These are phyloP conservation scores for Fusarium citri DNA, from an alignment of 2,329 filamentous ascomycete species.

Conservation along the genomic window DNA sequence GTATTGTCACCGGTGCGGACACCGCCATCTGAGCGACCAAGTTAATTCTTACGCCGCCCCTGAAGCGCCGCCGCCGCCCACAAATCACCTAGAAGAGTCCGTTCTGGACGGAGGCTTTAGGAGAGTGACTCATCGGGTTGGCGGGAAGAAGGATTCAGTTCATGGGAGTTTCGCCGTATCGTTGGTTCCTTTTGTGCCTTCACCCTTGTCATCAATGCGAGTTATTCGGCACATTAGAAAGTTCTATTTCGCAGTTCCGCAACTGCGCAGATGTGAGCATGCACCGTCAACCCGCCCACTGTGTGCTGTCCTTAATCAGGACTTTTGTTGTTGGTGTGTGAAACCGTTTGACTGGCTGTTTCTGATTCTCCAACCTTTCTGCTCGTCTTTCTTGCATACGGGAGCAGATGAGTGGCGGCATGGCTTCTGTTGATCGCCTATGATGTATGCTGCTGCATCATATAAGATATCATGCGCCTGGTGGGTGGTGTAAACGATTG, in stretches of 20 bases:
- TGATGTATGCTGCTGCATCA: constrained; percentile 31
- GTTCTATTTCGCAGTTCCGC: constrained; percentile 28
- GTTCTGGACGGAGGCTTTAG: constrained; percentile 20
- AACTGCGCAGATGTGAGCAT: constrained; percentile 13
- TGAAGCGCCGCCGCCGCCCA: constrained; percentile 35
- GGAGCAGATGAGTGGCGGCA: constrained; percentile 33
- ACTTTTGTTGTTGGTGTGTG: constrained; percentile 2
- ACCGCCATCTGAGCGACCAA: constrained; percentile 35
- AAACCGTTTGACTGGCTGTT: constrained; percentile 35
- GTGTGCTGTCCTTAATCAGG: constrained; percentile 30
- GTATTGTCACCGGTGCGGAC: constrained; percentile 38
- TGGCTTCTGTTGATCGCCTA: constrained; percentile 23
- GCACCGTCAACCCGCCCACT: constrained; percentile 38
- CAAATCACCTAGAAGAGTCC: constrained; percentile 34
- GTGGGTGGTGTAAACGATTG: constrained; percentile 13
- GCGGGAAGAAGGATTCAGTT: constrained; percentile 26
- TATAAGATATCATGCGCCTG: constrained; percentile 28
- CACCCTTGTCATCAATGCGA: constrained; percentile 34
- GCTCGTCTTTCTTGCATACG: constrained; percentile 40
- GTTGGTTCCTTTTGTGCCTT: constrained; percentile 27
- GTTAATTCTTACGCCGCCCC: constrained; percentile 27
- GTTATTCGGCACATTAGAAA: constrained; percentile 42
- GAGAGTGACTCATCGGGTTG: constrained; percentile 43
- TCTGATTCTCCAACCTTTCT: constrained; percentile 26
- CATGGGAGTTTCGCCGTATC: constrained; percentile 22